These are phyloP conservation scores for Saturnispora kantuleensis DNA, from an alignment of 805 yeast species.

Conservation along the genomic window DNA sequence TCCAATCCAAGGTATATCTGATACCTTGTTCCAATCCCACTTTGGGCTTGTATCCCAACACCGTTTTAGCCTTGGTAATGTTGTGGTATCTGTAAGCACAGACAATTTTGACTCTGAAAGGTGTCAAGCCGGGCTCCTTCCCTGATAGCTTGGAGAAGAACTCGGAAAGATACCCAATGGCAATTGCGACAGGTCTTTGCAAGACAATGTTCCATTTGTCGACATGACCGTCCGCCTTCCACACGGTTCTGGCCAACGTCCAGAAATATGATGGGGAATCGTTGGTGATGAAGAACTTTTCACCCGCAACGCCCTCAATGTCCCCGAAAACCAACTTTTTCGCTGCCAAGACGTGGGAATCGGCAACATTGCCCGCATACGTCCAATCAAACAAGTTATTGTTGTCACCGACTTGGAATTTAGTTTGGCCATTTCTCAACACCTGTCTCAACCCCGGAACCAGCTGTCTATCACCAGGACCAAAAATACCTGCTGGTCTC, in stretches of 20 bases:
- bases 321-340: constrained; percentile 48
- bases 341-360: constrained; percentile 91
- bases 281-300: constrained; percentile 83
- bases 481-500: constrained; percentile 97
- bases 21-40: constrained; percentile 77
- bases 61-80: constrained; percentile 71
- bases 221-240: constrained; percentile 92
- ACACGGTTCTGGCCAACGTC: constrained; percentile 92
- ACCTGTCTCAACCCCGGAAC: constrained; percentile 87
- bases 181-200: constrained; percentile 65
- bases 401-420: constrained; percentile 91
- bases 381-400: constrained; percentile 94
- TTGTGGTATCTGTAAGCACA: constrained; percentile 93
- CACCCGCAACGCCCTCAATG: constrained; percentile 55
- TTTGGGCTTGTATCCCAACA: constrained; percentile 72
- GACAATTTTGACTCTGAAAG: constrained; percentile 85
- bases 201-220: constrained; percentile 62
- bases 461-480: constrained; percentile 96
- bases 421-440: constrained; percentile 75
- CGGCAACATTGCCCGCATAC: constrained; percentile 97
- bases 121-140: constrained; percentile 89
- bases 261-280: constrained; percentile 94
- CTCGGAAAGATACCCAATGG: constrained; percentile 73
- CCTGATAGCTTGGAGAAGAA: constrained; percentile 59
- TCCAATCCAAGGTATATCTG: constrained; percentile 71